Evolutionary conservation across 352 stramenopile genomes (phyloP), one percentile per base, ranked within the genome.

Genomic region (Thalassiosira delicatula): DNA sequence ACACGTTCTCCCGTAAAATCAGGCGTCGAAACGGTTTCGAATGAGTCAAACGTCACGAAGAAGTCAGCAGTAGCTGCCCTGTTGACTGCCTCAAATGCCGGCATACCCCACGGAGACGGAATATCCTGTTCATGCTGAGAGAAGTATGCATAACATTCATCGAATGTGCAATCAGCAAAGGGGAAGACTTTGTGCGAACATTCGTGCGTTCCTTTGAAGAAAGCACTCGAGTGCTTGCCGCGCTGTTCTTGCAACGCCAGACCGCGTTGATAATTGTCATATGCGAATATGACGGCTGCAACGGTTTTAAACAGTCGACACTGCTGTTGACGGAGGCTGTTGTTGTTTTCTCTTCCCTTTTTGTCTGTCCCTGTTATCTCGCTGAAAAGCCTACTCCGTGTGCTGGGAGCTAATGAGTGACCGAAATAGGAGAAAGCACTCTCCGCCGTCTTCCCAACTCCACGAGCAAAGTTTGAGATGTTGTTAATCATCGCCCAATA

Each of bases 181-280:
- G 19, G 1, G 9, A 19, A 29, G 2, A 71, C 63, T 23, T 69
- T 35, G 46, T 77, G 53, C 1, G 33, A 35, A 44, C 27, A 54
- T 21, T 68, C 8, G 1, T 54, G n/a, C n/a, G n/a, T n/a, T n/a
- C n/a, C n/a, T n/a, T n/a, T n/a, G n/a, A n/a, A n/a, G n/a, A n/a
- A n/a, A n/a, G n/a, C 27, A 46, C 44, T 66, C 9, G 33, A 68
- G 40, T 68, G 69, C 1, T 23, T 37, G 23, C 69, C 69, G 1
- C 69, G 14, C 23, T 77, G 53, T 19, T 77, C 17, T n/a, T 69
- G 25, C 9, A 77, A n/a, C 3, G 5, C 44, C 5, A 69, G 9
- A 12, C 54, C 69, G 11, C 23, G 30, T 33, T 77, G 69, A 61
- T 60, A 77, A 46, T 77, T 77, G 19, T 77, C 37, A 27, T 77